Base-by-base conservation (phyloP, 768 basidiomycete species). In the Kondoa subrosea region DNA sequence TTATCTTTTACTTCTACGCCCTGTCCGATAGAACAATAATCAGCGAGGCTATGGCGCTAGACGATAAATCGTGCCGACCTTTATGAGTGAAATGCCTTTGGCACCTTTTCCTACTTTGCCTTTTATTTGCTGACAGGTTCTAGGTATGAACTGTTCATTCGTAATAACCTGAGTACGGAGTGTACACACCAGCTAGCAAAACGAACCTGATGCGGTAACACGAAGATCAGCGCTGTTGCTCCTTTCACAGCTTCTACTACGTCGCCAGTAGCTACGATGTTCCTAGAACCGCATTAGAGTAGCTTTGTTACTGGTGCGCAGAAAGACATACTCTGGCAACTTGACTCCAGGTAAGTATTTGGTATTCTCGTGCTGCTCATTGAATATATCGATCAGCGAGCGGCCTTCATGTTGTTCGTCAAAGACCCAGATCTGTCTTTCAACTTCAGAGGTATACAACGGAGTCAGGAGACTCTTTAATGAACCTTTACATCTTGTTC, bases 361-460 rank as follows among this genome's bases (percentile, higher is more conserved):
- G 27, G 74, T 72, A 72, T 81, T 81, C 72, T 77, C 77, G 68
- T 80, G 79, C 67, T 74, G 73, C 65, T 76, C 75, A 71, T 81
- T 81, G 76, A 81, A 80, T 72, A 81, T 73, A 65, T 80, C 78
- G 15, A 78, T 79, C 33, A 81, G 58, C 33, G 71, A 71, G 40
- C 71, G 74, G 1, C 72, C 74, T 26, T 73, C 68, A 57, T 79
- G 78, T 63, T 79, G 75, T 70, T 81, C 80, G 69, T 80, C 79
- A 65, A 74, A 80, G 26, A 79, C 78, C 79, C 80, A 81, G 73
- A 80, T 79, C 30, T n/a, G n/a, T n/a, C n/a, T n/a, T n/a, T n/a
- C n/a, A n/a, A n/a, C n/a, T n/a, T n/a, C n/a, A n/a, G n/a, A n/a
- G n/a, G n/a, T n/a, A n/a, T n/a, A n/a, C n/a, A n/a, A n/a, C n/a